Conservation (phyloP, 163 green algal genomes). For the Chlamydomonas reinhardtii region DNA sequence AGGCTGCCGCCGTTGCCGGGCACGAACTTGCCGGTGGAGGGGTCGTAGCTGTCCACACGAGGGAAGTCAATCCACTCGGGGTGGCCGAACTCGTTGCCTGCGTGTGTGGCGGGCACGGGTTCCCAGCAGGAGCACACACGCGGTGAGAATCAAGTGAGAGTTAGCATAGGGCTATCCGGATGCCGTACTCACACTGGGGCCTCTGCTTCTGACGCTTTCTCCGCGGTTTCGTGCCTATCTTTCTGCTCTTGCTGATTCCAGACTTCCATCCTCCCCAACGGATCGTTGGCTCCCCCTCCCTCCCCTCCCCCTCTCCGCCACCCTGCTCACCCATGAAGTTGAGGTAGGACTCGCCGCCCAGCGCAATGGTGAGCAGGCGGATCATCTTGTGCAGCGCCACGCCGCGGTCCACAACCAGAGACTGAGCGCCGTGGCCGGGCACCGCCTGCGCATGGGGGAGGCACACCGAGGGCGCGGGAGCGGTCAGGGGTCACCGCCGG, state of each 20-base stretch:
- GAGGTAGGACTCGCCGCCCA: conserved; percentile 95
- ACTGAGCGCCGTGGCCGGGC: conserved; percentile 57
- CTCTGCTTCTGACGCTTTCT: no score
- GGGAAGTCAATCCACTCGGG: conserved; percentile 63
- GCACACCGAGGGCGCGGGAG: background rate
- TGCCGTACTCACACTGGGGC: no score
- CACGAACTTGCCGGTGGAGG: conserved; percentile 80
- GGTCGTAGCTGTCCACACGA: conserved; percentile 87
- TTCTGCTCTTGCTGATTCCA: no score
- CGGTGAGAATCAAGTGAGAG: no score
- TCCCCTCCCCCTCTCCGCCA: background rate
- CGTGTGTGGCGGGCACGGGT: no score
- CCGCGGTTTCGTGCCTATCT: no score
- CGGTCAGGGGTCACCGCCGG: background rate
- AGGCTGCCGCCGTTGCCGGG: conserved; percentile 92
- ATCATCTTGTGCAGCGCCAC: conserved; percentile 98
- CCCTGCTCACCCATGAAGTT: conserved; percentile 96
- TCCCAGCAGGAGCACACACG: no score
- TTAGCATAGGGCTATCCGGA: no score
- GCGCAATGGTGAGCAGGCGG: conserved; percentile 90
- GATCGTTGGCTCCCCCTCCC: no score
- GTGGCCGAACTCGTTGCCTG: conserved; percentile 97
- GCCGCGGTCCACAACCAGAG: conserved; percentile 84
- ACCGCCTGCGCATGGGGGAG: conserved; percentile 3
- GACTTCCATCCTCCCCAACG: no score